Evolutionary conservation across 2,329 filamentous ascomycete genomes (phyloP).

Genomic region (Biscogniauxia marginata): DNA sequence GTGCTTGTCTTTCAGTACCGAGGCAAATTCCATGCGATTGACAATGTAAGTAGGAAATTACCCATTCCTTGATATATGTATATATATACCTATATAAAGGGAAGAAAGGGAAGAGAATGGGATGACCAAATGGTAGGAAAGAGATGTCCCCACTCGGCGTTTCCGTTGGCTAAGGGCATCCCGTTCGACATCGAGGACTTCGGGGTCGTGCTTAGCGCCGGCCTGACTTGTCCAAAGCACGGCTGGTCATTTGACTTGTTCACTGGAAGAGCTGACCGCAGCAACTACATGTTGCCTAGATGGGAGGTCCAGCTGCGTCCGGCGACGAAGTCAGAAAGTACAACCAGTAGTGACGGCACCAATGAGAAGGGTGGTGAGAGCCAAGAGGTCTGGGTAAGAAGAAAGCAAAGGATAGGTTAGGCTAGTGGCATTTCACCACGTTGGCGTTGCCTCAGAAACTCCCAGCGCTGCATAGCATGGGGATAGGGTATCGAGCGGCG

Average conservation of each 20-base stretch:
- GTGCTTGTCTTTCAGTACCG: constrained; percentile 65
- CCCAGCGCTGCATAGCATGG: background rate
- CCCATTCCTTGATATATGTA: background rate
- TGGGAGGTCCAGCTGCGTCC: constrained; percentile 62
- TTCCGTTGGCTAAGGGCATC: constrained; percentile 60
- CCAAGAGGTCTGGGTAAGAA: constrained; percentile 32
- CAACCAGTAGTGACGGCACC: background rate
- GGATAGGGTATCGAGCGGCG: background rate
- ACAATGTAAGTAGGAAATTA: constrained; percentile 53
- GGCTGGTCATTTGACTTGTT: constrained; percentile 70
- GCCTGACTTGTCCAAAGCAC: constrained; percentile 66
- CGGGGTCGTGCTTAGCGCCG: constrained; percentile 60
- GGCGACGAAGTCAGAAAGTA: background rate
- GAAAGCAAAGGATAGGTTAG: constrained; percentile 34
- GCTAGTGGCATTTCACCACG: background rate
- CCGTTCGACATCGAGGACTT: constrained; percentile 74
- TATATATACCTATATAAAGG: background rate
- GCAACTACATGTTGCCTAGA: constrained; percentile 57
- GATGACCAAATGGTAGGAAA: constrained; percentile 31
- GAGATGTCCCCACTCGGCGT: constrained; percentile 68
- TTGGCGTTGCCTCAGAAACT: background rate
- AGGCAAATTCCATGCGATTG: constrained; percentile 64
- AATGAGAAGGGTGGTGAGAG: constrained; percentile 10
- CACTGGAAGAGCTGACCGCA: constrained; percentile 61
- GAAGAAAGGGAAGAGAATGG: background rate